Evolutionary conservation across 225 moss, liverwort and hornwort genomes (phyloP).

Genomic region (Pseudisothecium myosuroides): DNA sequence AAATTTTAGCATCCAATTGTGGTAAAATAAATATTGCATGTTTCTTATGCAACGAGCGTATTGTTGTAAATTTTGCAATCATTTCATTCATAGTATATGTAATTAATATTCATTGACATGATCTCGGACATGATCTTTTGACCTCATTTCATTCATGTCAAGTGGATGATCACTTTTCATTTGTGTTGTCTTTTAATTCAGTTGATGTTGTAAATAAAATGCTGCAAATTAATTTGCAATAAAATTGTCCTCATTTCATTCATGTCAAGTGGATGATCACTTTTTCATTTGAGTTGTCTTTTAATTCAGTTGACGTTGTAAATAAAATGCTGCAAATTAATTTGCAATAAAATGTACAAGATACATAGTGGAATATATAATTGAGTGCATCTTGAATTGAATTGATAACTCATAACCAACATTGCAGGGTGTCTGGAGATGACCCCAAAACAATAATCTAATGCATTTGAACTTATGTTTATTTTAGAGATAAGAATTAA

Average conservation of each 20-base stretch:
- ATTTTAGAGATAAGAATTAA: background rate
- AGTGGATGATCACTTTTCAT: background rate
- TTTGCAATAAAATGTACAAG: background rate
- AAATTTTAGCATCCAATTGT: background rate
- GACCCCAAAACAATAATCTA: no score
- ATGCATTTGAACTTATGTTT: background rate
- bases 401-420: background rate
- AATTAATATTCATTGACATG: background rate
- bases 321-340: background rate
- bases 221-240: no score
- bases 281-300: background rate
- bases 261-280: fast-evolving
- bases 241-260: background rate
- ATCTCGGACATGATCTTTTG: background rate
- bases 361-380: no score
- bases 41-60: fast-evolving
- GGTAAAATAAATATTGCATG: background rate
- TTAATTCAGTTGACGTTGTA: fast-evolving
- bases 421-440: background rate
- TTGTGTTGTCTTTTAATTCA: background rate
- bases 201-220: background rate
- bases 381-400: background rate
- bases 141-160: background rate
- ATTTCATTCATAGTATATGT: background rate
- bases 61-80: background rate